Evolutionary conservation across 129 eudicot genomes (phyloP), one percentile per base, ranked within the genome.

Genomic region (Tagetes erecta): DNA sequence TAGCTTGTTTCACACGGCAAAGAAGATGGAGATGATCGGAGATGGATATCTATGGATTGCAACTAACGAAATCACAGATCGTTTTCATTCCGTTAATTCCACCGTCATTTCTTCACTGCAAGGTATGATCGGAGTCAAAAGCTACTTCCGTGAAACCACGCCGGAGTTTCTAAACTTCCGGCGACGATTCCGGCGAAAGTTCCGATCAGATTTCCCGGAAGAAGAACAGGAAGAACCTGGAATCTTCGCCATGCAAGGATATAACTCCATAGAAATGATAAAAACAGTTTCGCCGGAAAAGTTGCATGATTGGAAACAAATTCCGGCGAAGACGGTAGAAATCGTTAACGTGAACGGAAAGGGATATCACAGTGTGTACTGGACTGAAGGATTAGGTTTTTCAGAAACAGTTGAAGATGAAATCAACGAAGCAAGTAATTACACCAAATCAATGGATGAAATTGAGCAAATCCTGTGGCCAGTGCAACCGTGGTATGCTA

Each of bases 111-210:
- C 80, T 6, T 78, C 85, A 10, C 69, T 90, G 78, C 88, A 87
- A 73, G 96, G 96, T 5, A 80, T 87, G 42, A 14, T 90, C 11
- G 96, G 92, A 39, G 82, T 87, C 65, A 81, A 80, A 82, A 81
- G 72, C 34, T 81, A 81, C 70, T 75, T 81, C 74, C 78, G 64
- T 0, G 80, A 85, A 42, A 70, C 50, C 35, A 68, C 33, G 7
- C 74, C 39, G 3, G 62, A 80, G 8, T 76, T 81, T 73, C 58
- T 34, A 20, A 58, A 80, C 50, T 86, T 89, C 14, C 39, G 40
- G 12, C 68, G 34, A 20, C 80, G 76, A 63, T 89, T 87, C 77
- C 62, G 73, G 2, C 55, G 3, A 31, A 82, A 78, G 75, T 80
- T 87, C 62, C 63, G 37, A 7, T 50, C 9, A 0, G 75, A 71